Conservation (phyloP, 2,329 filamentous ascomycete species). For the Cladophialophora carrionii region DNA sequence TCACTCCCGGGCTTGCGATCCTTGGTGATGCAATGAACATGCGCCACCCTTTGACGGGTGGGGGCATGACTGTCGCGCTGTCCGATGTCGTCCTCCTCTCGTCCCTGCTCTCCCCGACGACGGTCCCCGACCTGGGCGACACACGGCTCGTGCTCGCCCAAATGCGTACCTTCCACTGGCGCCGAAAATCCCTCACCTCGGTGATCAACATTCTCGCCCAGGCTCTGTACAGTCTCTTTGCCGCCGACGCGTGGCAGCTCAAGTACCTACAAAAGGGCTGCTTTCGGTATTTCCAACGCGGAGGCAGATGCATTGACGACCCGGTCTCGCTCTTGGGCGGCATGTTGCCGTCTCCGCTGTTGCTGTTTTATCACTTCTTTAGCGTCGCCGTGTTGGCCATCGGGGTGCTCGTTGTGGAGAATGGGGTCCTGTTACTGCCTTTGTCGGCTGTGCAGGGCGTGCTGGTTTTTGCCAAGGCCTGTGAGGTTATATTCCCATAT, state of each 20-base stretch:
- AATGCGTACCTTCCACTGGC: constrained; percentile 81
- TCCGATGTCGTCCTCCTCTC: constrained; percentile 84
- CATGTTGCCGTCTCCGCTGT: constrained; percentile 73
- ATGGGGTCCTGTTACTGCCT: constrained; percentile 62
- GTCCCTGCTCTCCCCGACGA: constrained; percentile 70
- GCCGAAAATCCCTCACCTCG: constrained; percentile 75
- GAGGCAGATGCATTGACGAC: constrained; percentile 71
- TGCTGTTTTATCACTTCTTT: constrained; percentile 93
- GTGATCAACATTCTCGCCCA: constrained; percentile 98
- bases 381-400: constrained; percentile 86
- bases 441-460: constrained; percentile 67
- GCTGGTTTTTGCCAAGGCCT: constrained; percentile 77
- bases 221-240: constrained; percentile 88
- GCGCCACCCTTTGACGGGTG: constrained; percentile 96
- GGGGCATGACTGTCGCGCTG: constrained; percentile 97
- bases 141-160: constrained; percentile 66
- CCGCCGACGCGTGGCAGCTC: constrained; percentile 73
- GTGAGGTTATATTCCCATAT: constrained; percentile 79
- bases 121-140: constrained; percentile 71
- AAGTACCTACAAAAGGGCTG: constrained; percentile 83
- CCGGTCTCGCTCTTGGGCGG: constrained; percentile 82
- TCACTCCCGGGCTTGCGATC: constrained; percentile 72
- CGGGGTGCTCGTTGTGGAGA: constrained; percentile 64
- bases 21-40: constrained; percentile 97
- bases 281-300: constrained; percentile 85